Base-by-base conservation (phyloP, 2,329 filamentous ascomycete species). In the Hypoxylon sp. region DNA sequence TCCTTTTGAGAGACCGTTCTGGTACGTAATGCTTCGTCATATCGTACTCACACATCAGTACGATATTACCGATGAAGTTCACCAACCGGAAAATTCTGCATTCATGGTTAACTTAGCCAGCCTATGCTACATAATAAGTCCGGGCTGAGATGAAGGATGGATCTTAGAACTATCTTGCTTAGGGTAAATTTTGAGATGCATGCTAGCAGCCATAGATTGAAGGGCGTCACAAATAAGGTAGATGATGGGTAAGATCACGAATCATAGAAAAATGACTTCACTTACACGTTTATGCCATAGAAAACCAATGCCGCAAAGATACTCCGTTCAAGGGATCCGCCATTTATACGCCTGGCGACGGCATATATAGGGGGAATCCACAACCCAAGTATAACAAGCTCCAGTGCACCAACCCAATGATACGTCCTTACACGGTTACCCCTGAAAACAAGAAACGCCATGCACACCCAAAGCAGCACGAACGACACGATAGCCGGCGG, bases 381-480 rank as follows among this genome's bases (percentile, higher is more conserved):
- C 3, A 80, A 70, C 1, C 70, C 74, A 42, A 81, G 61, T 19
- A 80, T 80, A n/a, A 64, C 56, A 13, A 79, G 61, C 68, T 85
- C 83, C 0, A 83, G 58, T 1, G 80, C 39, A 11, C 81, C 63
- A 0, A 80, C 78, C 67, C 77, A 78, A 61, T 81, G 78, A 56
- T 83, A 84, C 0, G 82, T 84, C 35, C 81, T 77, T 19, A 79
- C 44, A 22, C 73, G 70, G 19, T 77, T 76, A 2, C 79, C 78
- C 26, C 83, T 71, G 17, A 79, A 70, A 22, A 79, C 58, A 5
- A 80, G 73, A 11, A 84, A 68, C 13, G 71, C 70, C 56, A 83
- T 75, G 22, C 75, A 78, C 60, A 79, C 73, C 70, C 80, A 77
- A 0, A 79, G 67, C 47, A 83, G 65, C 9, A 83, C 52, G 60